phyloP scores from a whole-genome alignment of 2,329 filamentous ascomycete species.

The Parastagonospora avenae region DNA sequence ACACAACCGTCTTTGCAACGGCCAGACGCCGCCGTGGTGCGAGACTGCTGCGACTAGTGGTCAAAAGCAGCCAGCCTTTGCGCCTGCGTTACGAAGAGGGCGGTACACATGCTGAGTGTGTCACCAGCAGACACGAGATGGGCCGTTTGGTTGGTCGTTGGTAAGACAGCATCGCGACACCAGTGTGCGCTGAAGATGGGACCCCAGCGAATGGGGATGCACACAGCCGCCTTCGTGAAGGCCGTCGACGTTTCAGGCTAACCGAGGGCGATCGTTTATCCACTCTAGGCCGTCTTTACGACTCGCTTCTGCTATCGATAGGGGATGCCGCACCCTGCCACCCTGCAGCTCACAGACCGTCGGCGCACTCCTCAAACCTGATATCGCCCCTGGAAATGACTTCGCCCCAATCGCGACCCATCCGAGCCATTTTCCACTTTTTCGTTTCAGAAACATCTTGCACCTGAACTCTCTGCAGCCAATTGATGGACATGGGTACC shows the following conservation, averaged over 20 bases:
- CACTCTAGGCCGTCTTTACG: slow-evolving; percentile 16
- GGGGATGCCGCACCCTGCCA: slow-evolving; percentile 11
- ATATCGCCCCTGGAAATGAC: slow-evolving; percentile 23
- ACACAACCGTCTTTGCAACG: slow-evolving; percentile 9
- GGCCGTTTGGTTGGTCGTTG: slow-evolving; percentile 21
- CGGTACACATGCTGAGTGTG: slow-evolving; percentile 22
- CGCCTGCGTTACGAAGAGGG: slow-evolving; percentile 21
- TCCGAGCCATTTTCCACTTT: slow-evolving; percentile 23
- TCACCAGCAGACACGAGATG: slow-evolving; percentile 5
- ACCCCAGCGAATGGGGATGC: slow-evolving; percentile 19
- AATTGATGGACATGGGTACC: slow-evolving; percentile 32
- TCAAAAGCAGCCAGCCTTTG: slow-evolving; percentile 2
- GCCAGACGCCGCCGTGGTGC: not conserved
- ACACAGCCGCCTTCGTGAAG: slow-evolving; percentile 9
- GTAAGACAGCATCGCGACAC: slow-evolving; percentile 11
- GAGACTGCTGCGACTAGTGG: slow-evolving; percentile 4
- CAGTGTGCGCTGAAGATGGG: slow-evolving; percentile 19
- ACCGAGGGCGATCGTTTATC: slow-evolving; percentile 24
- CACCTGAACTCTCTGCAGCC: slow-evolving; percentile 22
- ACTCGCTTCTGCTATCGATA: slow-evolving; percentile 29
- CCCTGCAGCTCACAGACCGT: slow-evolving; percentile 21
- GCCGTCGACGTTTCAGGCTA: slow-evolving; percentile 28
- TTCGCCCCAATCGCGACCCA: slow-evolving; percentile 18
- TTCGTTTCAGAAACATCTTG: slow-evolving; percentile 40
- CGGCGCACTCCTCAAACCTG: slow-evolving; percentile 23